Evolutionary conservation across 1,284 basidiomycete species (phyloP).

Genomic region (Marasmius sp.): DNA sequence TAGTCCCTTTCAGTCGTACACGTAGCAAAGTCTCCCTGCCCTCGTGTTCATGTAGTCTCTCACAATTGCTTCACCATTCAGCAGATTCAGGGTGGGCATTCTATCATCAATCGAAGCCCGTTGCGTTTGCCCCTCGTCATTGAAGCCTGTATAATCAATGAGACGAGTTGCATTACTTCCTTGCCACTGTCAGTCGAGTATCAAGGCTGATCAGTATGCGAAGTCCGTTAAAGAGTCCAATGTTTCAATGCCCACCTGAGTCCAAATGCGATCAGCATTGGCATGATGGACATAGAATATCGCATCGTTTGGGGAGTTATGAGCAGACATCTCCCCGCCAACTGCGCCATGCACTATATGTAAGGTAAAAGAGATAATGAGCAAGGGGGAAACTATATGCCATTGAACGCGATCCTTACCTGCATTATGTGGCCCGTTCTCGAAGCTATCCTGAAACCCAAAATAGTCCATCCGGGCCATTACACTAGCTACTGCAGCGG

Average conservation of each 20-base stretch:
- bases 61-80: background rate
- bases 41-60: conserved; percentile 2
- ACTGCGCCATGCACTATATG: background rate
- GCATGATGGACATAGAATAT: background rate
- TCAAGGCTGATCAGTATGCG: background rate
- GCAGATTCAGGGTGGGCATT: background rate
- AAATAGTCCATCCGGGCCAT: background rate
- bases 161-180: background rate
- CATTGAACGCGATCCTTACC: background rate
- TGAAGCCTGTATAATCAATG: background rate
- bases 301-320: background rate
- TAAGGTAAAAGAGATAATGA: too few relatives aligned
- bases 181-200: background rate
- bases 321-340: background rate
- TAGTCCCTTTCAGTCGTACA: background rate
- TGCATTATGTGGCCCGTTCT: background rate
- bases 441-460: background rate
- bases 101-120: background rate
- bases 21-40: background rate
- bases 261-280: background rate
- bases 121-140: background rate
- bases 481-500: background rate
- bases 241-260: background rate
- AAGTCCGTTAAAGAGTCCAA: background rate
- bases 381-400: background rate